A percentile compares a stretch with the other conserved stretches of the same genome.
Evolutionary conservation across 1,139 yeast species (phyloP).

Genomic region (Pichia sp.): DNA sequence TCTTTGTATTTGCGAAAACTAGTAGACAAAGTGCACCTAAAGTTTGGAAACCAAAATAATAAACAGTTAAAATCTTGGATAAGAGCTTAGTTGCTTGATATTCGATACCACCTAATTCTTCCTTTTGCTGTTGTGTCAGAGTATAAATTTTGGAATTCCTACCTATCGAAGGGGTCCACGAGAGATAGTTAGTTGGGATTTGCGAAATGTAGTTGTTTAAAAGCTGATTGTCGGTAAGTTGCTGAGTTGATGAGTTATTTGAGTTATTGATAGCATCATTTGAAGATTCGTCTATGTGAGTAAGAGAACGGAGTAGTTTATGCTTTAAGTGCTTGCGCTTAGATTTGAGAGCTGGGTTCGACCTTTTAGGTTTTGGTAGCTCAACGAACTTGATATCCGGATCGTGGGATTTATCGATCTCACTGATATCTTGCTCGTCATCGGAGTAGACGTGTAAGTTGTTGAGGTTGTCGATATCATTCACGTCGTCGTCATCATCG

Average conservation of each 20-base stretch:
- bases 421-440: not conserved
- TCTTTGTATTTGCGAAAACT: constrained; percentile 54
- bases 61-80: constrained; percentile 55
- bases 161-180: constrained; percentile 93
- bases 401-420: not conserved
- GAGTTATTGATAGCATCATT: constrained; percentile 11
- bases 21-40: constrained; percentile 50
- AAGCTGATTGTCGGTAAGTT: constrained; percentile 20
- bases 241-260: constrained; percentile 21
- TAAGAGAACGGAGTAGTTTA: not conserved
- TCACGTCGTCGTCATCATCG: not conserved
- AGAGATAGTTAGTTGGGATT: constrained; percentile 42
- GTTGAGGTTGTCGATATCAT: not conserved
- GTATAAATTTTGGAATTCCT: constrained; percentile 89
- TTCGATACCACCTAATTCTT: constrained; percentile 95
- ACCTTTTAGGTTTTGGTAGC: not conserved
- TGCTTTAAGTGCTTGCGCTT: too few relatives aligned
- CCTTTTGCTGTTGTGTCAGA: constrained; percentile 75
- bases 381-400: not conserved
- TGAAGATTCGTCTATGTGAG: too few relatives aligned
- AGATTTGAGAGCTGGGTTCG: too few relatives aligned
- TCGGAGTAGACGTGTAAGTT: not conserved
- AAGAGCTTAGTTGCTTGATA: constrained; percentile 80
- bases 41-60: constrained; percentile 71
- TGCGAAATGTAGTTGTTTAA: constrained; percentile 18